These are phyloP conservation scores for Thalassiosira delicatula DNA, from an alignment of 352 stramenopile species.

Conservation along the genomic window DNA sequence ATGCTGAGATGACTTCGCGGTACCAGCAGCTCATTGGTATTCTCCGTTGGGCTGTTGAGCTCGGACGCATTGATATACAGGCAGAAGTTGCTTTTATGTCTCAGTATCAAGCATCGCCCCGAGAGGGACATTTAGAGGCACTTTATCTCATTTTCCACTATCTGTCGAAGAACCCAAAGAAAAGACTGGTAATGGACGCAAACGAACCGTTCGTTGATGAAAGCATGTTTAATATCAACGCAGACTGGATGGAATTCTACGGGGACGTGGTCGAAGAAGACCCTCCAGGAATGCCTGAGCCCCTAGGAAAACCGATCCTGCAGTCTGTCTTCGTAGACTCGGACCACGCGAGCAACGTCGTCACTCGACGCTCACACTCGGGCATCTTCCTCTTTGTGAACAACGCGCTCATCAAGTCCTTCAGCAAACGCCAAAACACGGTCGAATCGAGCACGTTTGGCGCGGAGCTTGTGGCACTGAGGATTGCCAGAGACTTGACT, in stretches of 20 bases:
- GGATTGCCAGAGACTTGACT: conserved; percentile 58
- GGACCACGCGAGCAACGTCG: conserved; percentile 29
- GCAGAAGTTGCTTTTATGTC: conserved; percentile 13
- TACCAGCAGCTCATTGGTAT: conserved; percentile 26
- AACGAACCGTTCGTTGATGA: neutral
- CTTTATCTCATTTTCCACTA: conserved; percentile 59
- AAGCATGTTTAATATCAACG: neutral
- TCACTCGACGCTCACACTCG: conserved; percentile 16
- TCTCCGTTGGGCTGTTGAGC: conserved; percentile 8
- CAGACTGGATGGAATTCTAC: conserved; percentile 46
- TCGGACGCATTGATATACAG: conserved; percentile 10
- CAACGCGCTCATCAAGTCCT: conserved; percentile 2
- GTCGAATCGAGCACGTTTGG: conserved; percentile 64
- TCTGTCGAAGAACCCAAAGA: conserved; percentile 20
- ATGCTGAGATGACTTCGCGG: neutral
- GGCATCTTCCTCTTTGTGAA: neutral
- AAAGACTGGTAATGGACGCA: neutral
- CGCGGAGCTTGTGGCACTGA: conserved; percentile 60
- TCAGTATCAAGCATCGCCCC: conserved; percentile 10
- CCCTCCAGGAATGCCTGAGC: conserved; percentile 31
- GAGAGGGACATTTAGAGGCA: conserved; percentile 31
- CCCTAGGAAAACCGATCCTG: conserved; percentile 29
- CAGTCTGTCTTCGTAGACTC: neutral
- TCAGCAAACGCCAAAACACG: conserved; percentile 66
- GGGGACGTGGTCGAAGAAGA: conserved; percentile 42